These are phyloP conservation scores for Leptodontidium sp. DNA, from an alignment of 2,329 filamentous ascomycete genomes.

Conservation along the genomic window DNA sequence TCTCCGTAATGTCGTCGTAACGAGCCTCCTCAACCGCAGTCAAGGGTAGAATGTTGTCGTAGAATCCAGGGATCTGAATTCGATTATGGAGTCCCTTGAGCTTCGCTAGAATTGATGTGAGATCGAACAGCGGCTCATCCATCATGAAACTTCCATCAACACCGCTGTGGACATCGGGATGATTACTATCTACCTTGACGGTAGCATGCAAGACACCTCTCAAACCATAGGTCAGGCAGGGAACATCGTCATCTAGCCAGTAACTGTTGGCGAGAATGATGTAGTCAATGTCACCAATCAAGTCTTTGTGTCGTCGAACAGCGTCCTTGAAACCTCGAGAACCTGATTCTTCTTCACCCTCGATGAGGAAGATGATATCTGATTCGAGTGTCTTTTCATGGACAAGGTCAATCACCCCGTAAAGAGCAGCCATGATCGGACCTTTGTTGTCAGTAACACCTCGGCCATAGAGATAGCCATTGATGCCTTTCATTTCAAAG, in stretches of 20 bases:
- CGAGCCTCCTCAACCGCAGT: constrained; percentile 78
- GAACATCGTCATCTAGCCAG: constrained; percentile 96
- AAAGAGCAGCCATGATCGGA: constrained; percentile 91
- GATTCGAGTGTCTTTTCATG: constrained; percentile 84
- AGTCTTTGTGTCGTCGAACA: constrained; percentile 78
- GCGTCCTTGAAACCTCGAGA: constrained; percentile 90
- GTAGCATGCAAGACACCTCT: constrained; percentile 94
- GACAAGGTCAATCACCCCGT: constrained; percentile 88
- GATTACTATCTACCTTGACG: constrained; percentile 83
- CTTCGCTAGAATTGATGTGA: constrained; percentile 82
- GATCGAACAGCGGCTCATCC: constrained; percentile 90
- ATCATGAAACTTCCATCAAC: constrained; percentile 94
- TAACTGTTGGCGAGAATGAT: constrained; percentile 97
- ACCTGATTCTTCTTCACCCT: constrained; percentile 95
- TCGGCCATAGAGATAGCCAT: constrained; percentile 93
- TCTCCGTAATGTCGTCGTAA: constrained; percentile 84
- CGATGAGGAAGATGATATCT: constrained; percentile 92
- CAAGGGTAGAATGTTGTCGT: constrained; percentile 81
- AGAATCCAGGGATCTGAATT: constrained; percentile 87
- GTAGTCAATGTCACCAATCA: constrained; percentile 92
- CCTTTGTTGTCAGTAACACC: constrained; percentile 99
- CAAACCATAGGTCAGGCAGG: constrained; percentile 93
- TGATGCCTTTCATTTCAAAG: constrained; percentile 86
- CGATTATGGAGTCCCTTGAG: constrained; percentile 83
- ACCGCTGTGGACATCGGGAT: constrained; percentile 91